Evolutionary conservation across 441 rosid genomes (phyloP), one percentile per base, ranked within the genome.

Genomic region (Flueggea neowawraea): DNA sequence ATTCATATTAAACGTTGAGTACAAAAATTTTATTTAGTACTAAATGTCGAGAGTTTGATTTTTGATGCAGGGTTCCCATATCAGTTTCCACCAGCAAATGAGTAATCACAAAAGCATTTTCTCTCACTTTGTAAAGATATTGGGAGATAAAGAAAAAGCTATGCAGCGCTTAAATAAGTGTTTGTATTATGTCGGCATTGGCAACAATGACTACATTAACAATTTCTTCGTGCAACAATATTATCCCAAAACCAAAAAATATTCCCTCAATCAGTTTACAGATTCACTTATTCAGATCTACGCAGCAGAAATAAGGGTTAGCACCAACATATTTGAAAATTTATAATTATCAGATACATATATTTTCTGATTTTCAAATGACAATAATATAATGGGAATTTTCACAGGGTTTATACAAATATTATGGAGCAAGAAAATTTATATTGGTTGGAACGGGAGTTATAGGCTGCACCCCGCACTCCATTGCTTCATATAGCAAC

Each of bases 161-260:
- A 12, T 31, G 10, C 0, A 58, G 10, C 60, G 63, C 16, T 32
- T 69, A 7, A 52, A 52, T 12, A 52, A 58, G 50, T 69, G 73
- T 47, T 8, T 69, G 5, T 69, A 69, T 14, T 16, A 31, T 9
- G 22, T 63, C 13, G 15, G 6, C 4, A 63, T 54, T 15, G 73
- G 64, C 15, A 69, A 22, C 14, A 69, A 69, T 31, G 73, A 69
- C 16, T 69, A 57, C 63, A 33, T 69, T 8, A n/a, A n/a, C n/a
- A n/a, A n/a, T n/a, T n/a, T n/a, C n/a, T n/a, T n/a, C n/a, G 6
- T 15, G 13, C 47, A 45, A 12, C 31, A 52, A 12, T 16, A 62
- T 15, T 62, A 51, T 48, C 50, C 50, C 16, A 32, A 16, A 11
- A 36, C 49, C 32, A 52, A 33, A 17, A 9, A 5, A 5, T 62